Conservation (phyloP, 345 rosid species). For the Dimocarpus longan region DNA sequence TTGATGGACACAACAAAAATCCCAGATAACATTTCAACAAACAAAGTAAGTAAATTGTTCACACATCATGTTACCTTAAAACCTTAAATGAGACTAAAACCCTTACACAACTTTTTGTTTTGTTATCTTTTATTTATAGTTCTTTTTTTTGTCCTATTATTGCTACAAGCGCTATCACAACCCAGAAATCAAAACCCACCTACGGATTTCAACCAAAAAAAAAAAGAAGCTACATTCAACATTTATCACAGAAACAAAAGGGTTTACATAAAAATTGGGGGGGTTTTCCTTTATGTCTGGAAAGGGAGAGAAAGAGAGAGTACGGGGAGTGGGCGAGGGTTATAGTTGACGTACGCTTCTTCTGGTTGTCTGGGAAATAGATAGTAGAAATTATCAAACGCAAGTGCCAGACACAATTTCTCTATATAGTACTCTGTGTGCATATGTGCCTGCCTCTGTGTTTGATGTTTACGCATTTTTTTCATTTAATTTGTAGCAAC, state of each 20-base stretch:
- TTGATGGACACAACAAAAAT: not conserved
- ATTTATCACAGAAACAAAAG: not conserved
- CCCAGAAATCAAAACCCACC: slow-evolving; percentile 2
- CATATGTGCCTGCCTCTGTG: too few relatives aligned
- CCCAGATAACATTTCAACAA: not conserved
- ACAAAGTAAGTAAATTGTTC: not conserved
- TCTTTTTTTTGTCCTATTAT: not conserved
- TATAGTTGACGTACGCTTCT: too few relatives aligned
- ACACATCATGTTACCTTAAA: not conserved
- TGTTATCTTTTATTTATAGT: not conserved
- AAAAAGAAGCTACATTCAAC: slow-evolving; percentile 9
- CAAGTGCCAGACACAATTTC: too few relatives aligned
- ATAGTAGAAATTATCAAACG: too few relatives aligned
- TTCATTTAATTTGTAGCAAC: too few relatives aligned
- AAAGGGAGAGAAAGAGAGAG: too few relatives aligned
- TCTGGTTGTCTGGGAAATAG: too few relatives aligned
- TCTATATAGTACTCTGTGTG: too few relatives aligned
- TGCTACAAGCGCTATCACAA: not conserved
- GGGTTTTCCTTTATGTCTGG: too few relatives aligned
- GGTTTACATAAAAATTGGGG: too few relatives aligned
- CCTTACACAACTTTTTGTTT: not conserved
- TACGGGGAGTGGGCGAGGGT: too few relatives aligned
- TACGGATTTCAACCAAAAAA: not conserved
- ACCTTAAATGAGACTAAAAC: not conserved
- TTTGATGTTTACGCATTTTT: too few relatives aligned